Conservation (phyloP, 2,329 filamentous ascomycete genomes). For the Fusarium lyarnte region DNA sequence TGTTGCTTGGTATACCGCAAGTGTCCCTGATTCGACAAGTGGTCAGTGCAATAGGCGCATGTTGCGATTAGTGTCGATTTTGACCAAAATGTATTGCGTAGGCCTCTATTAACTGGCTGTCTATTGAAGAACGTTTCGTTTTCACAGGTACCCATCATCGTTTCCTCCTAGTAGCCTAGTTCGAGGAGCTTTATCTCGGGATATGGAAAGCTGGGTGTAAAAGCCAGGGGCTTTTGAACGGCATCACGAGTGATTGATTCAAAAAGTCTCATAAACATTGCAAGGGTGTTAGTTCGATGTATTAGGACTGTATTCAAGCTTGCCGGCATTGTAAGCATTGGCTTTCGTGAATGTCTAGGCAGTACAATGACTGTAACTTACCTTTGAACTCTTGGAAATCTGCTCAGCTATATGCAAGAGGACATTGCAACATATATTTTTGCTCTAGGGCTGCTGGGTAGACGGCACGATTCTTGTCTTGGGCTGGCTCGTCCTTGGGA, state of each 20-base stretch:
- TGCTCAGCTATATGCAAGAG: not conserved
- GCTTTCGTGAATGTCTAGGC: not conserved
- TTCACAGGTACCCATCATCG: too few species aligned
- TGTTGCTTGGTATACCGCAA: not conserved
- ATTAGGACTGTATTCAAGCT: not conserved
- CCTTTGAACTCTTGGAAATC: not conserved
- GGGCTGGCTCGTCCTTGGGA: not conserved
- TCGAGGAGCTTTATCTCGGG: not conserved
- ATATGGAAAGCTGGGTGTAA: not conserved
- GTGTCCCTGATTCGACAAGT: not conserved
- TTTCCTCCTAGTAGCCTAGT: not conserved
- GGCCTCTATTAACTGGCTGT: not conserved
- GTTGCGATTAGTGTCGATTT: not conserved
- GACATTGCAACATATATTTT: too few species aligned
- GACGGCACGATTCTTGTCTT: not conserved
- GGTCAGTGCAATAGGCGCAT: not conserved
- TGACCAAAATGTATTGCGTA: not conserved
- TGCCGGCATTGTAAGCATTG: not conserved
- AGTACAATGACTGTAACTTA: not conserved
- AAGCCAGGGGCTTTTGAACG: not conserved
- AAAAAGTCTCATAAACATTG: not conserved
- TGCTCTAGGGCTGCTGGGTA: not conserved
- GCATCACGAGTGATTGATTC: too few species aligned
- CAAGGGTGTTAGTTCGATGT: not conserved
- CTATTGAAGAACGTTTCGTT: not conserved